Evolutionary conservation across 2,329 filamentous ascomycete genomes (phyloP).

Genomic region (Teratosphaeria viscida): DNA sequence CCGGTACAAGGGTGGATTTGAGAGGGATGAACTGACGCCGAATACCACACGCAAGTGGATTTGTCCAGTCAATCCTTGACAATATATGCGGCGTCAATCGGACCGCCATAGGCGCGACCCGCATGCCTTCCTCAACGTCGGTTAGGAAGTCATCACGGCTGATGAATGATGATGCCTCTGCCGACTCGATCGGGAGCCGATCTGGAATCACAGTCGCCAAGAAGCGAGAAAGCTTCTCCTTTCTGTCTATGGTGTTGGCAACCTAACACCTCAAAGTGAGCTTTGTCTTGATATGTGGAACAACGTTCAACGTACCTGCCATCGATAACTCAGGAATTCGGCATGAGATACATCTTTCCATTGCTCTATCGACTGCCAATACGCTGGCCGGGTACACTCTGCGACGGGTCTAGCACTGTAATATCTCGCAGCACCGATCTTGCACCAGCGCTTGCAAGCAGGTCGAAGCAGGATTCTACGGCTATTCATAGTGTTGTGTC

Average conservation of each 20-base stretch:
- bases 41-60: constrained; percentile 50
- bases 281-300: not conserved
- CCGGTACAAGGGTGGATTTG: constrained; percentile 41
- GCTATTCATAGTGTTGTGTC: not conserved
- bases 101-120: constrained; percentile 48
- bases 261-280: constrained; percentile 24
- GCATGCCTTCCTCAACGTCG: constrained; percentile 45
- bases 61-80: constrained; percentile 48
- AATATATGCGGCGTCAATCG: constrained; percentile 51
- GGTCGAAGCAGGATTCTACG: not conserved
- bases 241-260: constrained; percentile 41
- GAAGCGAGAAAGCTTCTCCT: constrained; percentile 39
- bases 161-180: constrained; percentile 25
- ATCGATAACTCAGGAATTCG: constrained; percentile 44
- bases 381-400: constrained; percentile 15
- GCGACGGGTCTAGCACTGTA: not conserved
- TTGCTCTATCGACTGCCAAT: constrained; percentile 42
- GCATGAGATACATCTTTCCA: constrained; percentile 40
- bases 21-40: constrained; percentile 52
- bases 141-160: constrained; percentile 44
- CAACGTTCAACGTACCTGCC: constrained; percentile 37
- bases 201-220: constrained; percentile 42
- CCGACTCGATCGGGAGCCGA: constrained; percentile 31
- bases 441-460: not conserved
- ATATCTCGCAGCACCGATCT: not conserved